Base-by-base conservation (phyloP, 192 early-diverging fungal genomes). In the Coemansia sp. region DNA sequence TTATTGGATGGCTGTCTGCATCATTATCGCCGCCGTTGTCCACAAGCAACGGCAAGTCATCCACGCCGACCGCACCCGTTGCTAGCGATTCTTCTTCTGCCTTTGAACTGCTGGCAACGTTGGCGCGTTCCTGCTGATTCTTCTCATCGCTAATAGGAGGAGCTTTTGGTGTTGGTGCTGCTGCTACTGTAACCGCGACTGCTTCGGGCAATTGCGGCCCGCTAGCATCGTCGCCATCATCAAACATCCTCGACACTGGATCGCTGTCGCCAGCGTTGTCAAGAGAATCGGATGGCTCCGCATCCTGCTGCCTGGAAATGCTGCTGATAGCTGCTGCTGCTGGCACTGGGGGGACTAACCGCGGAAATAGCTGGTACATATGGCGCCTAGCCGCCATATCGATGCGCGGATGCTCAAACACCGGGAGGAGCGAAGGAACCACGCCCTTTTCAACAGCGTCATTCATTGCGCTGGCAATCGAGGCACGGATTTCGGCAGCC, bases 391-490 rank as follows among this genome's bases (percentile, higher is more conserved):
- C 68, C 5, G 72, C 32, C 0, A 9, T 8, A 18, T 74, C 69
- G 6, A 76, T 22, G 4, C 36, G 40, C 13, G 76, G 80, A 37
- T 74, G 61, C 52, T 69, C 74, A 51, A 82, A 91, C 75, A 85
- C 73, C 5, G 81, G 81, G 51, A 63, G 6, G 6, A 83, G 47
- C 52, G 72, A 74, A 0, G 69, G 66, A 15, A 91, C 85, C 2
- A 93, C 92, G 32, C 86, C 82, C 66, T 87, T 90, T 0, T 80
- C 80, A 0, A 91, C 73, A 0, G 91, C 66, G 11, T 83, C 77
- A 12, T 85, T 80, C 84, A 90, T 91, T 8, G 85, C 88, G 56
- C 63, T 39, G 0, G 67, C 74, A 6, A 93, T 77, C 56, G 82
- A 79, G 18, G 68, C 70, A 7, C 78, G 76, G 26, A 91, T 82